Base-by-base conservation (phyloP, 164 flowering plant species). In the Santalum album region DNA sequence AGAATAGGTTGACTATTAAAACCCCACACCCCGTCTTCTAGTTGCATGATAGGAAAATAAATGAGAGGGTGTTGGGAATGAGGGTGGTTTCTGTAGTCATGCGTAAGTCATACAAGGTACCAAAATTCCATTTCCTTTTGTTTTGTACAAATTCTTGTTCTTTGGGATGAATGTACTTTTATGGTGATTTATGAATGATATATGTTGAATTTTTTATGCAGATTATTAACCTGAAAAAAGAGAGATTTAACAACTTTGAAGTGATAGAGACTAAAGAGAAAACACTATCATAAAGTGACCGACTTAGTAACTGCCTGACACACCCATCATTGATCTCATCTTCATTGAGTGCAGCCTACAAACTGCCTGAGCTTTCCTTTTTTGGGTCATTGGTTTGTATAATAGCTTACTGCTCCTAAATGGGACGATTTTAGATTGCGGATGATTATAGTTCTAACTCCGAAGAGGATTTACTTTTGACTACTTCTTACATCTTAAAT, bases 121-220 rank as follows among this genome's bases (percentile, higher is more conserved):
- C n/a, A n/a, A n/a, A n/a, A n/a, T n/a, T n/a, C n/a, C n/a, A n/a
- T n/a, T n/a, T n/a, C n/a, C n/a, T n/a, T n/a, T n/a, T n/a, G n/a
- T n/a, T n/a, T n/a, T n/a, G n/a, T n/a, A n/a, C n/a, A n/a, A n/a
- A n/a, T n/a, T n/a, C n/a, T 55, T 72, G 51, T 59, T 63, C 39
- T 55, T 60, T 60, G 52, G 32, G 61, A 27, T 19, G 48, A 38
- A 58, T 68, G 63, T 66, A 49, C 52, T 56, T 67, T 29, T 60
- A 63, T 39, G 64, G 21, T 51, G 69, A 51, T 60, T 59, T 62
- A 6, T 69, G 66, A 65, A 77, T 76, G 59, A 70, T 67, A n/a
- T n/a, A 70, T 69, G 71, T 64, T 71, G 78, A 58, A 68, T 62
- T 76, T 78, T 79, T 62, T 56, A 68, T 84, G 91, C 91, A 84